Percentiles rank a stretch among this genome's conserved stretches.
Evolutionary conservation across 208 protist species (phyloP).

Genomic region (Leishmania braziliensis): DNA sequence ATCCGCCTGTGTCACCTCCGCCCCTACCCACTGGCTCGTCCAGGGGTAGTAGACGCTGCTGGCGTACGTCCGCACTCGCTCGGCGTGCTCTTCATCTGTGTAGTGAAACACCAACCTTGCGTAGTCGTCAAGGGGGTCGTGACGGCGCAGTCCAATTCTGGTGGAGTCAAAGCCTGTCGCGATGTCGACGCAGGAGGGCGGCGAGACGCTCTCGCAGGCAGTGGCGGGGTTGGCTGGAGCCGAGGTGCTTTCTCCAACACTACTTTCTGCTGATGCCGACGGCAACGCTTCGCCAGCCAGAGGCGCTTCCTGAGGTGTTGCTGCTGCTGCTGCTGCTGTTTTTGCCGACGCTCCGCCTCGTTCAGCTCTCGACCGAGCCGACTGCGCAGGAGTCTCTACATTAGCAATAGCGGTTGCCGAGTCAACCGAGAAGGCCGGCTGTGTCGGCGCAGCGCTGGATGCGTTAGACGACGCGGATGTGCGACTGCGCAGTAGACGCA

Average conservation of each 20-base stretch:
- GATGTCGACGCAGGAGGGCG: not conserved
- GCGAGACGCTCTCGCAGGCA: not conserved
- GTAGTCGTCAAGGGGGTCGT: conserved; percentile 25
- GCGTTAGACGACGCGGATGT: not conserved
- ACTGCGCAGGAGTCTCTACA: not conserved
- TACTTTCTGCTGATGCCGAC: not conserved
- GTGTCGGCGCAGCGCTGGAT: not conserved
- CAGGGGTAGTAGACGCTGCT: conserved; percentile 37
- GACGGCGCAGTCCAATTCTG: conserved; percentile 10
- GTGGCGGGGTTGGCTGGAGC: not conserved
- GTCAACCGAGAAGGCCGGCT: not conserved
- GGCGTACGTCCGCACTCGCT: conserved; percentile 26
- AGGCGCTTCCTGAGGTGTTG: not conserved
- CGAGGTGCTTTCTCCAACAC: not conserved
- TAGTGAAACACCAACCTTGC: conserved; percentile 2
- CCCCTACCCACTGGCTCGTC: conserved; percentile 13
- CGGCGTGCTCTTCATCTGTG: conserved; percentile 31
- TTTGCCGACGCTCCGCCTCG: not conserved
- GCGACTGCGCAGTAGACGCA: conserved; percentile 54
- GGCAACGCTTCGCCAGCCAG: not conserved
- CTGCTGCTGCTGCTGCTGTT: not conserved
- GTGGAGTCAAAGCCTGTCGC: not conserved
- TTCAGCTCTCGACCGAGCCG: not conserved
- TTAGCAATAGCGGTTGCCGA: too few relatives aligned
- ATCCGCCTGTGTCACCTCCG: not conserved